A percentile compares a stretch with the other conserved stretches of the same genome.
Conservation (phyloP, 352 stramenopile genomes). For the Phytophthora chlamydospora region DNA sequence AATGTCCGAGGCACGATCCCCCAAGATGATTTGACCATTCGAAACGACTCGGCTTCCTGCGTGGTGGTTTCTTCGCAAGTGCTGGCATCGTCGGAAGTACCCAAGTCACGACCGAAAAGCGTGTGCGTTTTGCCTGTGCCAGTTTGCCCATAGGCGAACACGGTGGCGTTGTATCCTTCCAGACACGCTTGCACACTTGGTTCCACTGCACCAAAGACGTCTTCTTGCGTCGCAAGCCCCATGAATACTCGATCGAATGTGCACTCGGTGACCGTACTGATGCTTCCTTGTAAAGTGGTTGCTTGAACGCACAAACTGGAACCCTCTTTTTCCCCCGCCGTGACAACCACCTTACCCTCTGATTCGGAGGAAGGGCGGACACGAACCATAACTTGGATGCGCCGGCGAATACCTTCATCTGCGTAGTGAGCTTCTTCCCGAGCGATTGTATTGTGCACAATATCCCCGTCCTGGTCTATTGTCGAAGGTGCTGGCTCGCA, state of each 20-base stretch:
- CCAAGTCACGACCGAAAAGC: slow-evolving; percentile 77
- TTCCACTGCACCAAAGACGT: slow-evolving; percentile 78
- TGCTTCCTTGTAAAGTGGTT: slow-evolving; percentile 23
- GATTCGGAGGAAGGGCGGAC: slow-evolving; percentile 48
- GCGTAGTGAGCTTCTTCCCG: background rate
- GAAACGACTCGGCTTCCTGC: slow-evolving; percentile 8
- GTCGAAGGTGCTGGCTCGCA: background rate
- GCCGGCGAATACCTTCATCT: slow-evolving; percentile 12
- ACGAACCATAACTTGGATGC: slow-evolving; percentile 77
- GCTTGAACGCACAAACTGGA: slow-evolving; percentile 33
- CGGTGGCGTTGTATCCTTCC: slow-evolving; percentile 88
- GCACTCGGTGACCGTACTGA: slow-evolving; percentile 62
- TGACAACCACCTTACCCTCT: slow-evolving; percentile 43
- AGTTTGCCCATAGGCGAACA: slow-evolving; percentile 94
- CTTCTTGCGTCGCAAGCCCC: slow-evolving; percentile 62
- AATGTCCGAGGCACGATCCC: slow-evolving; percentile 87
- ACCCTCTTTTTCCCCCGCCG: slow-evolving; percentile 33
- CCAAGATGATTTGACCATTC: slow-evolving; percentile 37
- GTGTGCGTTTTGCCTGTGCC: slow-evolving; percentile 93
- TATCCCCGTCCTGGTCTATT: background rate
- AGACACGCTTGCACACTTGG: slow-evolving; percentile 71
- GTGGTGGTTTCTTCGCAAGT: background rate
- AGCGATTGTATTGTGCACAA: background rate
- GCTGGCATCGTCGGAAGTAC: background rate
- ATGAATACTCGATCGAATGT: slow-evolving; percentile 80